phyloP scores from a whole-genome alignment of 257 asterid species.

The Solanum infundibuliforme region DNA sequence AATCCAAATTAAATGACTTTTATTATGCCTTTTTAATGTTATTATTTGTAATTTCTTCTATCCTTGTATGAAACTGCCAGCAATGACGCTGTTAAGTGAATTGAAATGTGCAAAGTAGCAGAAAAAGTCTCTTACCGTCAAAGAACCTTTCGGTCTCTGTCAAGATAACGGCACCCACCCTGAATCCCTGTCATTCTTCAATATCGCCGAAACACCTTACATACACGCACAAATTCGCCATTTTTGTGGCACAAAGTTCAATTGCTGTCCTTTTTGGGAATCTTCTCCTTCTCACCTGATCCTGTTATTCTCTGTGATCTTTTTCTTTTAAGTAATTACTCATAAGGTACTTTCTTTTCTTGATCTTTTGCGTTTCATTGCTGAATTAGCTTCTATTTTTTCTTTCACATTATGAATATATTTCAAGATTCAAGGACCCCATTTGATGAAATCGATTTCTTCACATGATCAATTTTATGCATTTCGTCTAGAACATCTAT shows the following conservation, averaged over 20 bases:
- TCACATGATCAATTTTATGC: background rate
- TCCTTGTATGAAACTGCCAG: background rate
- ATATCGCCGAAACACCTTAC: background rate
- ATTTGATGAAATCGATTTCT: background rate
- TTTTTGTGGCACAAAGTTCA: background rate
- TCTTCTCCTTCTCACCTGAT: background rate
- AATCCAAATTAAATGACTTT: background rate
- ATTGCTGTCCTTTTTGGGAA: background rate
- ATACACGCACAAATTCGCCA: background rate
- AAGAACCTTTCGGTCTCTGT: background rate
- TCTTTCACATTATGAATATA: background rate
- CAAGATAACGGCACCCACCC: background rate
- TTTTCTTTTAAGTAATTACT: background rate
- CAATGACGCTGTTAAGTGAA: background rate
- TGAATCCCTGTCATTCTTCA: background rate
- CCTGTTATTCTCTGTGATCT: background rate
- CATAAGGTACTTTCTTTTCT: background rate
- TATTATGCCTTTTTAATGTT: background rate
- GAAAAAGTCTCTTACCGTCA: background rate
- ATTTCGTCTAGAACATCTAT: background rate
- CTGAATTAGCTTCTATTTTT: background rate
- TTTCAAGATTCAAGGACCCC: background rate
- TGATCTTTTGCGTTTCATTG: background rate
- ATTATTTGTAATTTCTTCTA: background rate
- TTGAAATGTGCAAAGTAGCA: background rate